Evolutionary conservation across 495 filamentous ascomycete genomes (phyloP), one percentile per base, ranked within the genome.

Genomic region (Corynascus novoguineensis): DNA sequence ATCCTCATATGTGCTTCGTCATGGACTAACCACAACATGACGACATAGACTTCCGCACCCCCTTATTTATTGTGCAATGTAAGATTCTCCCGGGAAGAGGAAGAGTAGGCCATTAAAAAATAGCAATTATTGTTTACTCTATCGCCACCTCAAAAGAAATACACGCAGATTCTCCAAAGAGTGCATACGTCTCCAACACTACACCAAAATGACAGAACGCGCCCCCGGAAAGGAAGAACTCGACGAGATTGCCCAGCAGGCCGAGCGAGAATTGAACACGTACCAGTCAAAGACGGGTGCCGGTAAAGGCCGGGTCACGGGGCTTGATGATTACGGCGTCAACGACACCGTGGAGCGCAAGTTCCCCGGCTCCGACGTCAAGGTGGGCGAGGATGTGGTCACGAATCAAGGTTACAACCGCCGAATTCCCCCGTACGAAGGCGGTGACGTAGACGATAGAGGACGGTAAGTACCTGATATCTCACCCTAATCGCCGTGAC

Each of bases 191-290:
- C 37, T 12, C 15, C 22, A 25, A 25, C 22, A 24, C 41, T 5
- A 28, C 22, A 24, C 7, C 40, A 44, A 38, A 25, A 59, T 59
- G 56, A 53, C 56, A 8, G 40, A 48, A 48, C 37, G 17, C 40
- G 57, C 17, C 34, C 52, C 52, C 28, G 41, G 41, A 45, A 55
- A 46, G 17, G 51, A 53, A 25, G 38, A 61, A 15, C 58, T 66
- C 37, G 48, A 60, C 17, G 50, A 67, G 37, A 70, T 80, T 48
- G 74, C 77, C 59, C 61, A 69, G 21, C 61, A 73, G 51, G 77
- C 78, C 15, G 76, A 81, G 66, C 68, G 60, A 24, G 78, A 79
- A 58, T 69, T 81, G 41, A 77, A 77, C 63, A 70, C 63, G 21
- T 69, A 74, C 59, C 63, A 68, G 28, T 55, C 72, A 40, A 79